These are phyloP conservation scores for Sphaerosporella brunnea DNA, from an alignment of 495 filamentous ascomycete species.

Conservation along the genomic window DNA sequence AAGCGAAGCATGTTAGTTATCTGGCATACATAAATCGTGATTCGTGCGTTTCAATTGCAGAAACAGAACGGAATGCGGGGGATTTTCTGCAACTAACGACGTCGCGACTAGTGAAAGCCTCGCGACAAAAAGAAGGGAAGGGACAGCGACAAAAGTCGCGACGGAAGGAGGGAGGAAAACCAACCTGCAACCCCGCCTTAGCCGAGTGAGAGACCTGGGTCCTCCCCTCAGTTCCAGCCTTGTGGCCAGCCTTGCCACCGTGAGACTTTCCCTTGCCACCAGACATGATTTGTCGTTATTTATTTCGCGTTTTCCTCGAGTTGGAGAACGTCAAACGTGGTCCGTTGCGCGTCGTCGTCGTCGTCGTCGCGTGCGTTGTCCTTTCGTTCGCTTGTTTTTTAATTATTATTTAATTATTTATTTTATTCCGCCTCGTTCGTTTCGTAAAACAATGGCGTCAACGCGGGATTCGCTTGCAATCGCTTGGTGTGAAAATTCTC, in stretches of 20 bases:
- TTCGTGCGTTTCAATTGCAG: neutral
- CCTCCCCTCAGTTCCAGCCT: constrained; percentile 68
- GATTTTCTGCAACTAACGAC: neutral
- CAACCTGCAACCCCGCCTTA: constrained; percentile 95
- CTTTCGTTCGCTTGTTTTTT: neutral
- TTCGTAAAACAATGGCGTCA: too few species aligned
- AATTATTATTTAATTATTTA: neutral
- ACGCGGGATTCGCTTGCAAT: too few species aligned
- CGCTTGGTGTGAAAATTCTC: too few species aligned
- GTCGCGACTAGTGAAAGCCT: neutral
- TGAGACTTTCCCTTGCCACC: constrained; percentile 90
- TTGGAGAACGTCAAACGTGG: neutral
- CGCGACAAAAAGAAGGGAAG: neutral
- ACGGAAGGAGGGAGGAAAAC: constrained; percentile 22
- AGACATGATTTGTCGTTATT: constrained; percentile 37
- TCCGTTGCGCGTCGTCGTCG: constrained; percentile 4
- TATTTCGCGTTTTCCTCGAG: neutral
- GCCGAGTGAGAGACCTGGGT: constrained; percentile 95
- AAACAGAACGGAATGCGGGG: constrained; percentile 8
- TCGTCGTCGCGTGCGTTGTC: neutral
- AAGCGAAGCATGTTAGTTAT: constrained; percentile 31
- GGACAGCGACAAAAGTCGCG: neutral
- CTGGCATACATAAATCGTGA: constrained; percentile 9
- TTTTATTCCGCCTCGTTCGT: neutral
- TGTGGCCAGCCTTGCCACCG: constrained; percentile 72